These are phyloP conservation scores for Trichoderma sp. DNA, from an alignment of 2,329 filamentous ascomycete genomes.

Conservation along the genomic window DNA sequence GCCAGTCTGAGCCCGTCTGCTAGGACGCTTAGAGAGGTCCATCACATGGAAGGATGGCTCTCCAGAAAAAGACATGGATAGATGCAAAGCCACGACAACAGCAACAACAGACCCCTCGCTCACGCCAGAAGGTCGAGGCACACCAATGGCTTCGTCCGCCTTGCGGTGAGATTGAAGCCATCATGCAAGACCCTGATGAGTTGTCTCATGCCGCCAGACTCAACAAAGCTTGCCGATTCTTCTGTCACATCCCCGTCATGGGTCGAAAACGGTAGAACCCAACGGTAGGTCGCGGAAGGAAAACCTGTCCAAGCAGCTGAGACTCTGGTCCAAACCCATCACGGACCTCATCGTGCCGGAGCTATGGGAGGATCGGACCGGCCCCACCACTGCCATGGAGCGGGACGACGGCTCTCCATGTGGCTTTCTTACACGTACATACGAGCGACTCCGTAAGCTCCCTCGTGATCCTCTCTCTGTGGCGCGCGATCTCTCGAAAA, in stretches of 20 bases:
- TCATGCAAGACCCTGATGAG: slow-evolving; percentile 25
- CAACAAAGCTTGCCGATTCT: slow-evolving; percentile 23
- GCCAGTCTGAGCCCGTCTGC: slow-evolving; percentile 11
- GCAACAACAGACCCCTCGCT: slow-evolving; percentile 8
- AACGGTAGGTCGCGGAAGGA: slow-evolving; percentile 12
- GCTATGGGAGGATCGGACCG: slow-evolving; percentile 26
- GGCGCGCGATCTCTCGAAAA: slow-evolving; percentile 2
- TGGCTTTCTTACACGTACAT: slow-evolving; percentile 24
- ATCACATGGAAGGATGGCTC: slow-evolving; percentile 19
- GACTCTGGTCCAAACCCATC: slow-evolving; percentile 15
- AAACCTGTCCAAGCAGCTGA: slow-evolving; percentile 18
- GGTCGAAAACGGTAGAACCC: slow-evolving; percentile 23
- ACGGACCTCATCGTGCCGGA: slow-evolving; percentile 24
- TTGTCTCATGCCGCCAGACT: slow-evolving; percentile 21
- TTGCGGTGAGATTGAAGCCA: slow-evolving; percentile 24
- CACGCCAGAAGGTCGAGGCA: slow-evolving; percentile 16
- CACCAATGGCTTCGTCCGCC: slow-evolving; percentile 17
- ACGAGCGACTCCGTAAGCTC: slow-evolving; percentile 20
- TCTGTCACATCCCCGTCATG: slow-evolving; percentile 11
- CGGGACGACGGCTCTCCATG: slow-evolving; percentile 21
- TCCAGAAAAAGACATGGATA: slow-evolving; percentile 21
- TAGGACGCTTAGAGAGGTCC: slow-evolving; percentile 15
- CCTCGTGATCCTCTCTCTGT: slow-evolving; percentile 11
- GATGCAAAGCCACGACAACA: slow-evolving; percentile 25
- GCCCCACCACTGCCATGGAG: slow-evolving; percentile 23